Percentiles rank a stretch among this genome's conserved stretches.
These are phyloP conservation scores for Senna tora DNA, from an alignment of 306 rosid genomes.

Conservation along the genomic window DNA sequence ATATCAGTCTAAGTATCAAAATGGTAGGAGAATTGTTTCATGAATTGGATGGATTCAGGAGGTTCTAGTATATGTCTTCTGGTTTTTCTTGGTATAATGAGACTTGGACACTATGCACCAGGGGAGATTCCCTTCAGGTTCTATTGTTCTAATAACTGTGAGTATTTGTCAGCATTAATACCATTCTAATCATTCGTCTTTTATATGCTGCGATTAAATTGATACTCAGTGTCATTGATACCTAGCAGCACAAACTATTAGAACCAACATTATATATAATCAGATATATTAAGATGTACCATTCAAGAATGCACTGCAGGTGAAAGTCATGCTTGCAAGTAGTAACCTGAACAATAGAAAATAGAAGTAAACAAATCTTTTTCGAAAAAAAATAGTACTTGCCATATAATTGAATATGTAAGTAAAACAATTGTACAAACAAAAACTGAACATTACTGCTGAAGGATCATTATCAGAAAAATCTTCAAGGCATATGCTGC, in stretches of 20 bases:
- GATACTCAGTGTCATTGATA: neutral
- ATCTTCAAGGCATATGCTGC: slow-evolving; percentile 98
- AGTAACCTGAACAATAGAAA: slow-evolving; percentile 62
- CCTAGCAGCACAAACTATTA: neutral
- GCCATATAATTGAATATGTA: slow-evolving; percentile 10
- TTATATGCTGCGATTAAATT: slow-evolving; percentile 2
- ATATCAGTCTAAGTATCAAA: neutral
- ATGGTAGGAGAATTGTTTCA: neutral
- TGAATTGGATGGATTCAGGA: neutral
- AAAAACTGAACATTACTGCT: slow-evolving; percentile 55
- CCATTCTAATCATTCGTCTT: neutral
- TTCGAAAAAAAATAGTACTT: slow-evolving; percentile 19
- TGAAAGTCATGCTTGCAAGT: slow-evolving; percentile 91
- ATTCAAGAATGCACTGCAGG: slow-evolving; percentile 96
- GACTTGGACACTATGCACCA: neutral
- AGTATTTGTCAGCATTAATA: neutral
- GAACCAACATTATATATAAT: slow-evolving; percentile 2
- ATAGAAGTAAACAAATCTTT: slow-evolving; percentile 32
- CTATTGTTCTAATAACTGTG: neutral
- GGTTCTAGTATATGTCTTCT: neutral
- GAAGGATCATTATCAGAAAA: slow-evolving; percentile 81
- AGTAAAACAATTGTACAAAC: neutral
- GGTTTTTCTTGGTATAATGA: neutral
- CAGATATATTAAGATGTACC: slow-evolving; percentile 52
- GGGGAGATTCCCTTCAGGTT: slow-evolving; percentile 7